These are phyloP conservation scores for Fusarium sp. DNA, from an alignment of 2,329 filamentous ascomycete genomes.

Conservation along the genomic window DNA sequence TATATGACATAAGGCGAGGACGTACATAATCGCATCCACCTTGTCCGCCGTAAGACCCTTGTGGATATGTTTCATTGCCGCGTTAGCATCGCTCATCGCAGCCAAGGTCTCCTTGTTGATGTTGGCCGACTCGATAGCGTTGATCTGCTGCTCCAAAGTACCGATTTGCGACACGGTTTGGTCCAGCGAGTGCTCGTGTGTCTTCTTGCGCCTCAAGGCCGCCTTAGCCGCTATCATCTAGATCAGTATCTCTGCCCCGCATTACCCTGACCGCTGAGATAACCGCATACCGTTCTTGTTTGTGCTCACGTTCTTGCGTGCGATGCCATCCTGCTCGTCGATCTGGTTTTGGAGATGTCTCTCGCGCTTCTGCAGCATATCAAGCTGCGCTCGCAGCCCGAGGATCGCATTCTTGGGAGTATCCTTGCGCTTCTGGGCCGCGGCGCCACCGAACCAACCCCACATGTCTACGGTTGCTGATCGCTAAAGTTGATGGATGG, in stretches of 20 bases:
- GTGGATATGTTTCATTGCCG: conserved; percentile 94
- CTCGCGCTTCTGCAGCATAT: conserved; percentile 98
- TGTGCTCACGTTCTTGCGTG: conserved; percentile 83
- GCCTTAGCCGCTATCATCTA: conserved; percentile 79
- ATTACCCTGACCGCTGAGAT: background rate
- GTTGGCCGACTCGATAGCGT: conserved; percentile 96
- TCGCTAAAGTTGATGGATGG: conserved; percentile 3
- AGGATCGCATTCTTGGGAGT: conserved; percentile 97
- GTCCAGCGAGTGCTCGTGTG: conserved; percentile 89
- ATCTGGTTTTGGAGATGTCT: conserved; percentile 91
- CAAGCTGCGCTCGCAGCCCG: conserved; percentile 84
- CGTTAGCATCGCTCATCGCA: conserved; percentile 90
- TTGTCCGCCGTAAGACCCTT: conserved; percentile 91
- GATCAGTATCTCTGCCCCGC: conserved; percentile 42
- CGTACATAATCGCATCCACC: conserved; percentile 94
- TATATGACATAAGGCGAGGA: conserved; percentile 36
- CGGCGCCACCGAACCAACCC: conserved; percentile 91
- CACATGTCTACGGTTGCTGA: conserved; percentile 63
- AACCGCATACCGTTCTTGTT: conserved; percentile 86
- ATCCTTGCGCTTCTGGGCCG: conserved; percentile 88
- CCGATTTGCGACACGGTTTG: conserved; percentile 91
- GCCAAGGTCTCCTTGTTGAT: conserved; percentile 97
- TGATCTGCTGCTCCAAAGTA: conserved; percentile 94
- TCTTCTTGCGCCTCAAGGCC: conserved; percentile 93
- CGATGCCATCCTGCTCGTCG: conserved; percentile 88